phyloP scores from a whole-genome alignment of 371 early-diverging fungal species.

The Modicella reniformis region DNA sequence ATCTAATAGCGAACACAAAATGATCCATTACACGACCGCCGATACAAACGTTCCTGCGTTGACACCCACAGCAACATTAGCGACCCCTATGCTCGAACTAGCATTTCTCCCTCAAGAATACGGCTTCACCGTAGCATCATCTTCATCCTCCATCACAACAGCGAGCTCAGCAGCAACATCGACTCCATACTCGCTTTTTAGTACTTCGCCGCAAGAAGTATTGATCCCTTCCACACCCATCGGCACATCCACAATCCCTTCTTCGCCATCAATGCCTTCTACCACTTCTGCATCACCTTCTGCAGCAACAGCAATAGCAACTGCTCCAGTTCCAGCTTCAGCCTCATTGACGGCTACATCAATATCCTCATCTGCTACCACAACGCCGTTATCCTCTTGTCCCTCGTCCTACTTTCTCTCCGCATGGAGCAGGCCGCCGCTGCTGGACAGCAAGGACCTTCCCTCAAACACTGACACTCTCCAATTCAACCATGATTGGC shows the following conservation, averaged over 20 bases:
- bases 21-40: constrained; percentile 10
- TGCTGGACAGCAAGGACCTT: constrained; percentile 47
- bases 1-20: not conserved
- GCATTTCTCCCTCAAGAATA: constrained; percentile 63
- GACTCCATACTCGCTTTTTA: constrained; percentile 17
- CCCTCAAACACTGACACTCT: constrained; percentile 3
- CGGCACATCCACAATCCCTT: not conserved
- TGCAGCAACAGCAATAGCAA: no score
- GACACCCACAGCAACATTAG: not conserved
- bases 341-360: no score
- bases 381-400: constrained; percentile 1
- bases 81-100: constrained; percentile 60
- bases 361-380: no score
- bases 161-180: not conserved
- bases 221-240: constrained; percentile 5
- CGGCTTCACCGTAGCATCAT: constrained; percentile 5
- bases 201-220: constrained; percentile 26
- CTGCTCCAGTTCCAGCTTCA: no score
- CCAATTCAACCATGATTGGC: constrained; percentile 14
- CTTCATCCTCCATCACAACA: not conserved
- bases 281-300: not conserved
- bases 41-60: not conserved
- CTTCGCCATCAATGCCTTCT: constrained; percentile 1
- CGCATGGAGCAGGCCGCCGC: constrained; percentile 2
- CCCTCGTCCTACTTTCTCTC: not conserved